Conservation (phyloP, 495 filamentous ascomycete species). For the Daldinia loculata region DNA sequence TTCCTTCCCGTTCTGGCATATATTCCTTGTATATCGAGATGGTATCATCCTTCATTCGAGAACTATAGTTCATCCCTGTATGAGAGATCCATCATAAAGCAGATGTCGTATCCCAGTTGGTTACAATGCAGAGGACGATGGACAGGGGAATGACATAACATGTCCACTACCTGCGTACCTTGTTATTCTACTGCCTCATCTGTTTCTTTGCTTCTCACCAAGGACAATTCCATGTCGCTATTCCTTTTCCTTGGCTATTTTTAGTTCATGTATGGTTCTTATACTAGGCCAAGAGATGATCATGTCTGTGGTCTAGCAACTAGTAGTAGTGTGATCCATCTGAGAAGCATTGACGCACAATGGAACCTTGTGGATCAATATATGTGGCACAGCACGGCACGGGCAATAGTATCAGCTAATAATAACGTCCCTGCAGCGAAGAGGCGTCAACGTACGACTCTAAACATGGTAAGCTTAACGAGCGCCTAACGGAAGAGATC, state of each 20-base stretch:
- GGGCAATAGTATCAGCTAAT: constrained; percentile 20
- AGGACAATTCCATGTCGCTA: constrained; percentile 2
- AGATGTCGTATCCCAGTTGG: constrained; percentile 1
- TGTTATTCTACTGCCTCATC: background rate
- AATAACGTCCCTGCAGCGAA: constrained; percentile 40
- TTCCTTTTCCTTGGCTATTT: background rate
- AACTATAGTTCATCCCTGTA: constrained; percentile 7
- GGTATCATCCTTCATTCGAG: constrained; percentile 17
- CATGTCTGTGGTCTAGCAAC: constrained; percentile 1
- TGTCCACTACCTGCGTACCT: background rate
- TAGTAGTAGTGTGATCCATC: constrained; percentile 3
- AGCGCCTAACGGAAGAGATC: constrained; percentile 57
- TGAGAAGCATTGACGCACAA: constrained; percentile 10
- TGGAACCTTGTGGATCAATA: constrained; percentile 26
- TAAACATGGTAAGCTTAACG: constrained; percentile 52
- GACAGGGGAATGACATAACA: background rate
- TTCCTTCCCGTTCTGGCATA: constrained; percentile 14
- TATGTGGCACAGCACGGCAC: constrained; percentile 25
- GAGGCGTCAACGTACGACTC: constrained; percentile 53
- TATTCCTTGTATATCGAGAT: constrained; percentile 11
- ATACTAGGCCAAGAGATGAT: constrained; percentile 5
- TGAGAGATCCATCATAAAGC: background rate
- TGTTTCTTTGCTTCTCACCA: background rate
- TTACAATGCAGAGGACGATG: background rate
- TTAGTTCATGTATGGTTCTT: background rate